Percentiles rank a stretch among this genome's conserved stretches.
Conservation (phyloP, 2,329 filamentous ascomycete species). For the Trichoderma koningii region DNA sequence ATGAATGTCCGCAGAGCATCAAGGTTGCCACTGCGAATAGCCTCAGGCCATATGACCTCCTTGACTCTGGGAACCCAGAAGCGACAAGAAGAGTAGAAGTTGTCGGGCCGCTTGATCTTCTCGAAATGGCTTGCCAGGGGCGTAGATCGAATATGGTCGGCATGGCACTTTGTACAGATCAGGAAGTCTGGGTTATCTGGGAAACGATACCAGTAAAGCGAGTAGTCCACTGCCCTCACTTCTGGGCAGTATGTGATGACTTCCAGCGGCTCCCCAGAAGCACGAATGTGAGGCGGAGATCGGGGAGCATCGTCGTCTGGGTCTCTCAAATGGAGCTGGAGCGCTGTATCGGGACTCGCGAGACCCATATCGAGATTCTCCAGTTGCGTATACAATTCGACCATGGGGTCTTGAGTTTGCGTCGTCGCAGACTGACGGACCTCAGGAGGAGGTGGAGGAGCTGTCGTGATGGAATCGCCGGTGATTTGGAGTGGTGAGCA, state of each 20-base stretch:
- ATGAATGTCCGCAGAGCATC: conserved; percentile 36
- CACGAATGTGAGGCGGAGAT: conserved; percentile 16
- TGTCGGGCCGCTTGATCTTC: conserved; percentile 33
- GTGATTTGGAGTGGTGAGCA: neutral
- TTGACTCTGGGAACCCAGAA: conserved; percentile 40
- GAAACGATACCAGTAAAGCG: conserved; percentile 39
- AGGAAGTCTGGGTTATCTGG: conserved; percentile 37
- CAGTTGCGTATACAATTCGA: conserved; percentile 16
- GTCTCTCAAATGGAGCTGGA: neutral
- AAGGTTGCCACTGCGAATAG: conserved; percentile 34
- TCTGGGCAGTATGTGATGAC: conserved; percentile 37
- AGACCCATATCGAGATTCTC: conserved; percentile 1
- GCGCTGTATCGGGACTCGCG: neutral
- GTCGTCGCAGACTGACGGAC: neutral
- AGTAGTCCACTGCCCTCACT: conserved; percentile 35
- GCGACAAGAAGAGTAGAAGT: conserved; percentile 37
- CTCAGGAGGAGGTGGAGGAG: neutral
- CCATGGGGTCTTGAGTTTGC: neutral
- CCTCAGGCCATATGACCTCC: conserved; percentile 40
- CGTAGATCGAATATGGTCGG: conserved; percentile 41
- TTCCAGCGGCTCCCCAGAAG: conserved; percentile 33
- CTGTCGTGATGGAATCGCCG: neutral
- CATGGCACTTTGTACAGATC: conserved; percentile 47
- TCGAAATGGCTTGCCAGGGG: conserved; percentile 38
- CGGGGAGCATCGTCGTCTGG: conserved; percentile 6